Evolutionary conservation across 371 early-diverging fungal species (phyloP).

Genomic region (Capillidium rhysosporum): DNA sequence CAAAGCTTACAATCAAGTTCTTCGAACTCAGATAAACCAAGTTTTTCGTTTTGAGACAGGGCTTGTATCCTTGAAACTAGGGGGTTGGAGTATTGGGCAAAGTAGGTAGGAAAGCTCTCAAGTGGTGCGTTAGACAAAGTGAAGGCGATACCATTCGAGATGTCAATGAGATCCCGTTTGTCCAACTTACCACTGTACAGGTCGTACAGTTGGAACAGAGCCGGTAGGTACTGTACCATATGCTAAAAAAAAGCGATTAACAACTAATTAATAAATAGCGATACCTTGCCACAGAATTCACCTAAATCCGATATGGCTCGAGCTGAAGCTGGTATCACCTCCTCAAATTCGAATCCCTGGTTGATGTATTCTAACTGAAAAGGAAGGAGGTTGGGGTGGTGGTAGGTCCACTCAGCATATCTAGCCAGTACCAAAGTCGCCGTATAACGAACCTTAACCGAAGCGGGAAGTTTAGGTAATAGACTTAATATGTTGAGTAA

Average conservation of each 20-base stretch:
- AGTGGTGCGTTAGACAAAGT: constrained; percentile 57
- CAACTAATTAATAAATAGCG: neutral
- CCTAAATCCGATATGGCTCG: constrained; percentile 73
- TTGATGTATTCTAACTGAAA: constrained; percentile 76
- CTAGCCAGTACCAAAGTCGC: constrained; percentile 87
- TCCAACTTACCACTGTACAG: constrained; percentile 35
- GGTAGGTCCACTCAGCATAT: constrained; percentile 80
- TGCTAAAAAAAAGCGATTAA: constrained; percentile 10
- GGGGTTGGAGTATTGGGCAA: constrained; percentile 67
- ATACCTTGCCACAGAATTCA: constrained; percentile 68
- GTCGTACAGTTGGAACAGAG: constrained; percentile 59
- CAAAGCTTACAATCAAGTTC: constrained; percentile 40
- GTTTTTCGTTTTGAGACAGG: constrained; percentile 9
- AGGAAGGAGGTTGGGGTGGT: constrained; percentile 68
- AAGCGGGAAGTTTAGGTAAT: constrained; percentile 59
- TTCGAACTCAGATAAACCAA: constrained; percentile 30
- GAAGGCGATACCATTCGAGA: constrained; percentile 76
- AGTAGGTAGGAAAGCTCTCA: constrained; percentile 29
- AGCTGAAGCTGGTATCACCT: constrained; percentile 74
- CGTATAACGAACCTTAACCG: constrained; percentile 84
- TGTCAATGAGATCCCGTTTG: constrained; percentile 50
- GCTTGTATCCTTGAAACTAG: constrained; percentile 12
- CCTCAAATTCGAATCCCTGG: constrained; percentile 67
- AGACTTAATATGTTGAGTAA: constrained; percentile 78
- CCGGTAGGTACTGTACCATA: constrained; percentile 40